Base-by-base conservation (phyloP, 148 eudicot species). In the Euryodendron excelsum region DNA sequence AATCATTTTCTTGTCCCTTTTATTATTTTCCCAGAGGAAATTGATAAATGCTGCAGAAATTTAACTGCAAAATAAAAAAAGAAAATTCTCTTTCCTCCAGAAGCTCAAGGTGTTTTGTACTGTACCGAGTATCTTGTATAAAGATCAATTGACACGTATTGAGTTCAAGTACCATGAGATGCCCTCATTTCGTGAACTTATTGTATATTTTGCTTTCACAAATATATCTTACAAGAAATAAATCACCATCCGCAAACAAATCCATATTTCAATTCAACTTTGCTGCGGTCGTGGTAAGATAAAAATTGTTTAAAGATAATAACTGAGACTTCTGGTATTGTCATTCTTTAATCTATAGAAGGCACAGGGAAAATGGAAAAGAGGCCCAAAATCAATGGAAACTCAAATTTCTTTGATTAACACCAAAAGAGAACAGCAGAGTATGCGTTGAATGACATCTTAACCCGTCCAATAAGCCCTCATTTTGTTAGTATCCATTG, bases 221-320 rank as follows among this genome's bases (percentile, higher is more conserved):
- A 90, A n/a, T n/a, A n/a, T 64, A 76, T 92, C 55, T 72, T 92
- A 45, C 84, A 91, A 76, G 94, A 92, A n/a, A n/a, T 83, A 80
- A 25, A 58, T 58, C n/a, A 34, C 44, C 18, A 34, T 33, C n/a
- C 1, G 15, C 15, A 64, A 63, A 15, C 31, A 62, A 62, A 62
- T 31, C 47, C 27, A 66, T 34, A 18, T 28, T 62, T 37, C 67
- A 62, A 31, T 41, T 69, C 72, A 69, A 69, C 31, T 27, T 28
- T 61, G 18, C 36, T 62, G 41, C 69, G 17, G 20, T 28, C 44
- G 18, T 6, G 18, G 28, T 13, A 33, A 72, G 2, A n/a, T 31
- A 44, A 52, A 28, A 71, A 5, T 4, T 36, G 18, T 9, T 66
- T 20, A 18, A 7, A 34, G 21, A 66, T 66, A 31, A 39, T 33